Evolutionary conservation across 148 eudicot genomes (phyloP).

Genomic region (Rhododendron ferrugineum): DNA sequence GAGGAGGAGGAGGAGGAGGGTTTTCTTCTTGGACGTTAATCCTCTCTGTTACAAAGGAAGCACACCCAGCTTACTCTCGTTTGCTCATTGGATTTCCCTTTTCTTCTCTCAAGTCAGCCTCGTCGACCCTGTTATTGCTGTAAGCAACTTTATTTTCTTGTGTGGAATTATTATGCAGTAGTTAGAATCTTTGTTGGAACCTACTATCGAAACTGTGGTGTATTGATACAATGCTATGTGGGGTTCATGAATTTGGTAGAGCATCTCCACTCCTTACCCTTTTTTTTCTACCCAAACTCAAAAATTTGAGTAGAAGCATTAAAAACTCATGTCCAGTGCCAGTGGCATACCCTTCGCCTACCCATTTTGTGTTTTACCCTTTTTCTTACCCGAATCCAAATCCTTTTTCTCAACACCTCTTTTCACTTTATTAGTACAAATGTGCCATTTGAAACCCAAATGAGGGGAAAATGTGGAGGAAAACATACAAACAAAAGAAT

Average conservation of each 20-base stretch:
- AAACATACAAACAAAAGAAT: too few relatives aligned
- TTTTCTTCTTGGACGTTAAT: constrained; percentile 90
- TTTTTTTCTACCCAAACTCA: too few relatives aligned
- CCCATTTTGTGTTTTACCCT: too few relatives aligned
- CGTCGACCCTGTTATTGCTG: constrained; percentile 81
- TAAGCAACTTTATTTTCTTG: constrained; percentile 23
- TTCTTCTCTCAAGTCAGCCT: constrained; percentile 82
- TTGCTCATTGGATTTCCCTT: constrained; percentile 76
- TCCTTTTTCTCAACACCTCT: too few relatives aligned
- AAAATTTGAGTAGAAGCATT: too few relatives aligned
- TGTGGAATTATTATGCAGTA: background rate
- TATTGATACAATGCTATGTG: background rate
- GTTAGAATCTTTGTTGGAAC: background rate
- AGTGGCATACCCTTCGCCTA: too few relatives aligned
- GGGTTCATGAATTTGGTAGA: background rate
- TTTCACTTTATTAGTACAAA: too few relatives aligned
- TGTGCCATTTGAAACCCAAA: too few relatives aligned
- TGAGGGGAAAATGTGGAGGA: too few relatives aligned
- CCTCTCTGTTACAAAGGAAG: constrained; percentile 74
- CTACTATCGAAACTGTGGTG: background rate
- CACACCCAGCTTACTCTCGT: constrained; percentile 60
- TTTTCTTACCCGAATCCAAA: too few relatives aligned
- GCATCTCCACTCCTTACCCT: too few relatives aligned
- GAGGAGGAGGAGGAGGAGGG: constrained; percentile 70
- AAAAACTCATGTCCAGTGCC: too few relatives aligned